phyloP scores from a whole-genome alignment of 805 yeast genomes.

The Candida suzukii region DNA sequence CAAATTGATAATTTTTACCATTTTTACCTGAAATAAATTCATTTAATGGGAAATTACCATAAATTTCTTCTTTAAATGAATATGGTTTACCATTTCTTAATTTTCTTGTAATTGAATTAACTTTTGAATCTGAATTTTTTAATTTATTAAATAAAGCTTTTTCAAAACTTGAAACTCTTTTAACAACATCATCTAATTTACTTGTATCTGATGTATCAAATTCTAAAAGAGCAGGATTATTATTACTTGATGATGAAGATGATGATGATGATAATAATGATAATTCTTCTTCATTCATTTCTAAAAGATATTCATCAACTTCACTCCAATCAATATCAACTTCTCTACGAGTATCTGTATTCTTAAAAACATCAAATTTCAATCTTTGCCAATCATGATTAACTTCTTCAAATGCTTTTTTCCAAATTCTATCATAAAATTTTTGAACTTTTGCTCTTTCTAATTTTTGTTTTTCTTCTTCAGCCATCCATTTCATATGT shows the following conservation, averaged over 20 bases:
- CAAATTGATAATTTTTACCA: slow-evolving; percentile 24
- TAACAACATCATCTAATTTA: slow-evolving; percentile 3
- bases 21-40: slow-evolving; percentile 22
- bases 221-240: slow-evolving; percentile 5
- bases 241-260: too few relatives aligned
- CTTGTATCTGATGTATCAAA: background rate
- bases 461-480: slow-evolving; percentile 58
- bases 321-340: slow-evolving; percentile 68
- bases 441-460: slow-evolving; percentile 61
- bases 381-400: slow-evolving; percentile 65
- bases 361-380: slow-evolving; percentile 64
- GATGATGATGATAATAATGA: too few relatives aligned
- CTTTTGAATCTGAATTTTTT: background rate
- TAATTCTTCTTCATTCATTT: slow-evolving; percentile 16
- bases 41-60: slow-evolving; percentile 23
- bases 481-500: slow-evolving; percentile 83
- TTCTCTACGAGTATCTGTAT: slow-evolving; percentile 54
- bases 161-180: slow-evolving; percentile 7
- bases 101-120: background rate
- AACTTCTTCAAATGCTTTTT: slow-evolving; percentile 73
- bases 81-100: slow-evolving; percentile 3
- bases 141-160: slow-evolving; percentile 7
- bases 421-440: slow-evolving; percentile 71
- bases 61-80: slow-evolving; percentile 16
- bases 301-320: slow-evolving; percentile 37